These are phyloP conservation scores for Neopestalotiopsis sp. DNA, from an alignment of 2,329 filamentous ascomycete species.

Conservation along the genomic window DNA sequence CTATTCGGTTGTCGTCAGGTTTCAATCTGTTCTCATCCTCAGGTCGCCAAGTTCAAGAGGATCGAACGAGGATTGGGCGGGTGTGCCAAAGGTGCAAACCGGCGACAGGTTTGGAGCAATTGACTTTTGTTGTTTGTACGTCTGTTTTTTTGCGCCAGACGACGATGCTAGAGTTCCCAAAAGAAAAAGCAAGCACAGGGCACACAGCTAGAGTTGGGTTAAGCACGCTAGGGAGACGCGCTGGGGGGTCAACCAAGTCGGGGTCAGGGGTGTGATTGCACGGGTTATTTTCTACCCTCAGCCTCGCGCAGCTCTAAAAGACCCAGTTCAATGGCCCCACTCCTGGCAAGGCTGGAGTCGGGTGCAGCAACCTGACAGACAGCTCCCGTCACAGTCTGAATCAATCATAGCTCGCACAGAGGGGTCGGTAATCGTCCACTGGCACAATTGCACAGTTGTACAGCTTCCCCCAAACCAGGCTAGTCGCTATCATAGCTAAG, in stretches of 20 bases:
- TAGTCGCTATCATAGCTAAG: background rate
- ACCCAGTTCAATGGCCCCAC: background rate
- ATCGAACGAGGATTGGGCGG: background rate
- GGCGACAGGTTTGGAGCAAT: background rate
- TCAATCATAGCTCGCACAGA: background rate
- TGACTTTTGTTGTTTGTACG: background rate
- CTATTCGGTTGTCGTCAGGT: slow-evolving; percentile 11
- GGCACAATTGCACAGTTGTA: background rate
- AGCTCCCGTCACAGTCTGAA: background rate
- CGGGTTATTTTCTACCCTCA: background rate
- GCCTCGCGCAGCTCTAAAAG: background rate
- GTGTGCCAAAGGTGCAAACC: background rate
- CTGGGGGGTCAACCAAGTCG: background rate
- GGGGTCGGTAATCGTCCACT: background rate
- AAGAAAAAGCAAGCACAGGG: slow-evolving; percentile 7
- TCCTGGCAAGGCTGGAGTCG: background rate
- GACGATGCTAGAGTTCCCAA: background rate
- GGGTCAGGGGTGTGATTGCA: background rate
- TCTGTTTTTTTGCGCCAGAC: background rate
- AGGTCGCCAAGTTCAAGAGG: background rate
- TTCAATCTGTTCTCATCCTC: slow-evolving; percentile 15
- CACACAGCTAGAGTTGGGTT: slow-evolving; percentile 2
- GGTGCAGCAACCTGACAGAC: too few species aligned
- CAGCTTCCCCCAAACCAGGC: background rate
- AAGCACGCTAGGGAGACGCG: slow-evolving; percentile 3